A percentile compares a stretch with the other conserved stretches of the same genome.
phyloP scores from a whole-genome alignment of 2,329 filamentous ascomycete genomes.

The Rhinocladiella similis region DNA sequence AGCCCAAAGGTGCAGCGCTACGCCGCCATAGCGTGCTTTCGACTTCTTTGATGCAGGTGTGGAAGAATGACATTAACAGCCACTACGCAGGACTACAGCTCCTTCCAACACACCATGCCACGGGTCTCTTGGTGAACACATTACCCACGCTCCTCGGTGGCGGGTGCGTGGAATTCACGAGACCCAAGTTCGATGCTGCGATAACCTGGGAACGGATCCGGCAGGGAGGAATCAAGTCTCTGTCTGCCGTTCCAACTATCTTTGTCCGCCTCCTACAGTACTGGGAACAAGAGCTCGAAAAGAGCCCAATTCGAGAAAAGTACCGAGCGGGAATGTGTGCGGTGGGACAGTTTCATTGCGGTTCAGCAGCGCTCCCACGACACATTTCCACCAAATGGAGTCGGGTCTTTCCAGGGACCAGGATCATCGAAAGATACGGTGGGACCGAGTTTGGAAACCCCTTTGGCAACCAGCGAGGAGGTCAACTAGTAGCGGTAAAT shows the following conservation, averaged over 20 bases:
- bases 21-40: constrained; percentile 16
- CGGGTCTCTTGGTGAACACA: constrained; percentile 28
- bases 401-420: constrained; percentile 37
- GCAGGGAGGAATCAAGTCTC: constrained; percentile 34
- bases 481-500: constrained; percentile 28
- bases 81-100: constrained; percentile 34
- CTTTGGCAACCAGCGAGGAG: constrained; percentile 23
- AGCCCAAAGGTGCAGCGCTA: constrained; percentile 59
- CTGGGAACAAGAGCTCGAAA: constrained; percentile 13
- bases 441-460: constrained; percentile 45
- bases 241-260: constrained; percentile 42
- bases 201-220: constrained; percentile 39
- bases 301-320: constrained; percentile 21
- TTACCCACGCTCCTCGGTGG: constrained; percentile 38
- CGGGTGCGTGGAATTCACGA: constrained; percentile 43
- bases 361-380: constrained; percentile 48
- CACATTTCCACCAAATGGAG: constrained; percentile 52
- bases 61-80: constrained; percentile 15
- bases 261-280: constrained; percentile 40
- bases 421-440: constrained; percentile 44
- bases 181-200: constrained; percentile 36
- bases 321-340: constrained; percentile 44
- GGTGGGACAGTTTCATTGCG: constrained; percentile 22
- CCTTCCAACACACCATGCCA: constrained; percentile 35
- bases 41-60: background rate